These are phyloP conservation scores for Boeremia exigua DNA, from an alignment of 2,329 filamentous ascomycete species.

Conservation along the genomic window DNA sequence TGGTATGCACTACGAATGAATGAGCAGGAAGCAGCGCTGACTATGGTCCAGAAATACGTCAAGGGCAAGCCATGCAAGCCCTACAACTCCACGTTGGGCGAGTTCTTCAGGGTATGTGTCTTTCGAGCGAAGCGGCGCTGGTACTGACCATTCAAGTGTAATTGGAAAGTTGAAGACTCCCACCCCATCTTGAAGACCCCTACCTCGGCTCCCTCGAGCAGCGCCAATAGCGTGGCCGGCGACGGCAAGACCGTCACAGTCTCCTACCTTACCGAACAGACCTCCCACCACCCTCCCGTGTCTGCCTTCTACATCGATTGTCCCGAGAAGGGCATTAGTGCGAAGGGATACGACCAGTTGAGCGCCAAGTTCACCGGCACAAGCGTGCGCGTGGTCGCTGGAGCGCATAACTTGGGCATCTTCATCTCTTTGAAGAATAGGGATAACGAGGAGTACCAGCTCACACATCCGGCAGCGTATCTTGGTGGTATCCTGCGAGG, in stretches of 20 bases:
- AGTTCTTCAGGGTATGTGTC: conserved; percentile 85
- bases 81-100: conserved; percentile 95
- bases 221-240: conserved; percentile 45
- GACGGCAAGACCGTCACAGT: conserved; percentile 70
- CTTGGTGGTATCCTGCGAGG: conserved; percentile 84
- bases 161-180: conserved; percentile 89
- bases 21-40: conserved; percentile 24
- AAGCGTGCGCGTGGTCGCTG: conserved; percentile 87
- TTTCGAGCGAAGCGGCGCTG: neutral
- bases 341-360: conserved; percentile 92
- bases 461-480: conserved; percentile 93
- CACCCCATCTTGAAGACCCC: conserved; percentile 64
- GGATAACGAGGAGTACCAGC: conserved; percentile 88
- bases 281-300: conserved; percentile 95
- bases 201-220: conserved; percentile 50
- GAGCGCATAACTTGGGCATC: conserved; percentile 93
- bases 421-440: conserved; percentile 85
- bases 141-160: conserved; percentile 66
- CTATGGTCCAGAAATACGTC: conserved; percentile 77
- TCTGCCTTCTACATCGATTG: conserved; percentile 95
- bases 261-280: conserved; percentile 96
- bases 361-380: conserved; percentile 98
- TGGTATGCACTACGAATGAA: conserved; percentile 57
- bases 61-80: conserved; percentile 99
- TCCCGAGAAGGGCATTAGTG: conserved; percentile 85